Percentiles rank a stretch among this genome's conserved stretches.
These are phyloP conservation scores for Aspergillus costaricaensis DNA, from an alignment of 2,329 filamentous ascomycete species.

Conservation along the genomic window DNA sequence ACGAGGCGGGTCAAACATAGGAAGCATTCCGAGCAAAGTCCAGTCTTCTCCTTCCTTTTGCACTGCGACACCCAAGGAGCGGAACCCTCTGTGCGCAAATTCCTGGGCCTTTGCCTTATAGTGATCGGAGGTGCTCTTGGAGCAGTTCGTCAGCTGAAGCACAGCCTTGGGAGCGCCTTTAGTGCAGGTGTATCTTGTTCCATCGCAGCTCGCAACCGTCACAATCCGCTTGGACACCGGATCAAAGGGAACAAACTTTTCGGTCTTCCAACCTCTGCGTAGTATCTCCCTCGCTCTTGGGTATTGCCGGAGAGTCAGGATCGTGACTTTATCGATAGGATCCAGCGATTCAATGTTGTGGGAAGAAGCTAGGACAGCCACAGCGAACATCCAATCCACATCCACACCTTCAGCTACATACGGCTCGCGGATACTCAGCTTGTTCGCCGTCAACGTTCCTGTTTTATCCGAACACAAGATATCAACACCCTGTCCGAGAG, in stretches of 20 bases:
- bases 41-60: constrained; percentile 74
- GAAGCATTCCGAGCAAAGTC: constrained; percentile 73
- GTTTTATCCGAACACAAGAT: constrained; percentile 82
- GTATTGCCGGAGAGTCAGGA: constrained; percentile 72
- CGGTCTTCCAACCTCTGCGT: constrained; percentile 71
- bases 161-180: constrained; percentile 79
- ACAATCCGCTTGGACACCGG: constrained; percentile 80
- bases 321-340: constrained; percentile 77
- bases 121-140: constrained; percentile 62
- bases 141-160: constrained; percentile 67
- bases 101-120: constrained; percentile 73
- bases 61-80: constrained; percentile 74
- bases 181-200: constrained; percentile 70
- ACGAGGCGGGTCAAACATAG: constrained; percentile 79
- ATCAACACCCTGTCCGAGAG: constrained; percentile 60
- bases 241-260: constrained; percentile 71
- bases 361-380: constrained; percentile 73
- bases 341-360: constrained; percentile 78
- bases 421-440: constrained; percentile 74
- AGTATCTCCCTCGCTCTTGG: constrained; percentile 75
- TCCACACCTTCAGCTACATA: constrained; percentile 76
- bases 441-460: constrained; percentile 64
- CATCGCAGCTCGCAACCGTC: constrained; percentile 66
- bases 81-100: constrained; percentile 76
- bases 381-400: constrained; percentile 82